Evolutionary conservation across 2,329 filamentous ascomycete species (phyloP).

Genomic region (Colletotrichum brevisporum): DNA sequence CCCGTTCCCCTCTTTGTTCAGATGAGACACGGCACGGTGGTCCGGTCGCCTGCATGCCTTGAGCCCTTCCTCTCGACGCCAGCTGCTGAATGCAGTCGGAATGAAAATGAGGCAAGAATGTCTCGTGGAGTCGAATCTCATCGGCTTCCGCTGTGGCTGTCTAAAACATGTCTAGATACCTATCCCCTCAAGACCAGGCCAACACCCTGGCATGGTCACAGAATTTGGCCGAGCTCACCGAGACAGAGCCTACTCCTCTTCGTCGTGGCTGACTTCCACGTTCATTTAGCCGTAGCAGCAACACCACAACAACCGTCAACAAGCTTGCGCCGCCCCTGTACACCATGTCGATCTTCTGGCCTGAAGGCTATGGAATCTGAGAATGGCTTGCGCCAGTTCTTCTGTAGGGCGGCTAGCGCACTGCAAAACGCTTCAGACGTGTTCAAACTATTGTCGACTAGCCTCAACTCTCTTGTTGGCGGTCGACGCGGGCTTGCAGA

Average conservation of each 20-base stretch:
- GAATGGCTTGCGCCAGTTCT: constrained; percentile 14
- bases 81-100: constrained; percentile 7
- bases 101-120: constrained; percentile 26
- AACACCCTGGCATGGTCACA: constrained; percentile 5
- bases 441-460: constrained; percentile 25
- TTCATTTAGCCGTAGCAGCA: constrained; percentile 9
- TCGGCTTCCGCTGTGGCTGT: constrained; percentile 17
- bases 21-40: constrained; percentile 29
- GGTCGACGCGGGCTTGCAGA: constrained; percentile 22
- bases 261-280: constrained; percentile 7
- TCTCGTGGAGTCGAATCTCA: constrained; percentile 14
- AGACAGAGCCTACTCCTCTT: constrained; percentile 33
- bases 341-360: constrained; percentile 19
- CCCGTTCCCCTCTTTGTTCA: constrained; percentile 20
- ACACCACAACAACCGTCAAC: background rate
- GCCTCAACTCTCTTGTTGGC: constrained; percentile 34
- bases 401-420: constrained; percentile 25
- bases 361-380: background rate
- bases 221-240: constrained; percentile 35
- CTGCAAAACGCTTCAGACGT: constrained; percentile 17
- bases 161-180: constrained; percentile 32
- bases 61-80: background rate
- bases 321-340: background rate
- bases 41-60: constrained; percentile 12
- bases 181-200: background rate